A percentile compares a stretch with the other conserved stretches of the same genome.
Evolutionary conservation across 164 flowering plant species (phyloP).

Genomic region (Sextonia rubra): DNA sequence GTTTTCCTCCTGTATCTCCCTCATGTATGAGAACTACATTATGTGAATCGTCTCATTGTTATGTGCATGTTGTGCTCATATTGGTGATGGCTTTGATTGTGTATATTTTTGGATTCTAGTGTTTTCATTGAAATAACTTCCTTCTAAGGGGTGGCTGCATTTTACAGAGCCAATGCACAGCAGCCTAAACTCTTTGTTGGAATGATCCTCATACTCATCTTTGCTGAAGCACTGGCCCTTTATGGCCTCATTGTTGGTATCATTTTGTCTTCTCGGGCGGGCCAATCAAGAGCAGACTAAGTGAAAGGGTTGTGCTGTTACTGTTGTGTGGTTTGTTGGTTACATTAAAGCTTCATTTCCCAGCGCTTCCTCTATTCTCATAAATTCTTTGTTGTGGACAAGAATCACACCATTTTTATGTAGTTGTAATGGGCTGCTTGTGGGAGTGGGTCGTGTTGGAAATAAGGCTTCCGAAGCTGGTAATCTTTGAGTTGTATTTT

Average conservation of each 20-base stretch:
- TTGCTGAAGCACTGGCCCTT: slow-evolving; percentile 79
- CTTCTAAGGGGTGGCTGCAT: background rate
- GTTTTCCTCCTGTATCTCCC: no score
- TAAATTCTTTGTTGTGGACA: slow-evolving; percentile 15
- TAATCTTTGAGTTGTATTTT: slow-evolving; percentile 1
- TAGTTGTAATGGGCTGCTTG: slow-evolving; percentile 6
- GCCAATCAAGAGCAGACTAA: slow-evolving; percentile 81
- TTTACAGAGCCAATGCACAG: slow-evolving; percentile 78
- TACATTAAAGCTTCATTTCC: slow-evolving; percentile 4
- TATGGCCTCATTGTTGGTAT: slow-evolving; percentile 88
- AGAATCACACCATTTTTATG: background rate
- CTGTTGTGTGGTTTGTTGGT: slow-evolving; percentile 11
- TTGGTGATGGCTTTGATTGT: background rate
- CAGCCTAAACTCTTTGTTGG: slow-evolving; percentile 89
- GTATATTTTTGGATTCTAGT: background rate
- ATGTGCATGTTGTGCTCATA: no score
- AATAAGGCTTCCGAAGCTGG: slow-evolving; percentile 5
- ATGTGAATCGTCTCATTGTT: no score
- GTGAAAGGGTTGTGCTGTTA: slow-evolving; percentile 9
- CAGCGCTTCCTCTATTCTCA: slow-evolving; percentile 11
- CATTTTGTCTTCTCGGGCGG: slow-evolving; percentile 82
- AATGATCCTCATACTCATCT: slow-evolving; percentile 85
- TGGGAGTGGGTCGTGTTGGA: slow-evolving; percentile 6
- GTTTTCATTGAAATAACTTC: background rate
- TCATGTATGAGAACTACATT: no score